Base-by-base conservation (phyloP, 2,329 filamentous ascomycete genomes). In the Cytospora paraplurivora region DNA sequence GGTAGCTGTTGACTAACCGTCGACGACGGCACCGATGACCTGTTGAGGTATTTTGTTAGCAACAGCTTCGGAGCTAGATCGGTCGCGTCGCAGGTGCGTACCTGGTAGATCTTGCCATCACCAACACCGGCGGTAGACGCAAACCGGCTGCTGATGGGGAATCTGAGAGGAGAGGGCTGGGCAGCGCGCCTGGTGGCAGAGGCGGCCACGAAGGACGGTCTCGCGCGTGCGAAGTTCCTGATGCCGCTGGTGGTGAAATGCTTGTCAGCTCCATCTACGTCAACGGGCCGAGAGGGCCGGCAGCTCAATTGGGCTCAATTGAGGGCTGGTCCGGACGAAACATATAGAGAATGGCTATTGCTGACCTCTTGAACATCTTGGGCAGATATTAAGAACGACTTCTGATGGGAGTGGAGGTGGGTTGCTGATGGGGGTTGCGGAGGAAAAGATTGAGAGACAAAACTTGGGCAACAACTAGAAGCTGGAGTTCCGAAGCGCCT, bases 21-120 rank as follows among this genome's bases (percentile, higher is more conserved):
- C 95, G 75, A 98, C 95, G 79, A 98, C 93, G 84, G 95, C 94
- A 91, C 95, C 93, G 83, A 97, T 97, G 81, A 97, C 93, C 84
- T 93, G 82, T 78, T 86, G 82, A 76, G 88, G 83, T 80, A 85
- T 88, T 76, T 88, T 88, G 77, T 79, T 73, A 78, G 74, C 71
- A 64, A 65, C 56, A 58, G 59, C 52, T 6, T n/a, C 57, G 59
- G 61, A 32, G 55, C 47, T 51, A 41, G 27, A 17, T 52, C 50
- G 35, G 37, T 49, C 50, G 63, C 63, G 55, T 59, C 50, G 63
- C 56, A 53, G 37, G 51, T 21, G 37, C 82, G 79, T 75, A 86
- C 84, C 83, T 89, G 86, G 81, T 89, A 82, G 75, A 89, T 88
- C 81, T 88, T 88, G 78, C 86, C 86, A 78, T 85, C 80, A 74